Base-by-base conservation (phyloP, 2,329 filamentous ascomycete species). In the Endocalyx cinctus region DNA sequence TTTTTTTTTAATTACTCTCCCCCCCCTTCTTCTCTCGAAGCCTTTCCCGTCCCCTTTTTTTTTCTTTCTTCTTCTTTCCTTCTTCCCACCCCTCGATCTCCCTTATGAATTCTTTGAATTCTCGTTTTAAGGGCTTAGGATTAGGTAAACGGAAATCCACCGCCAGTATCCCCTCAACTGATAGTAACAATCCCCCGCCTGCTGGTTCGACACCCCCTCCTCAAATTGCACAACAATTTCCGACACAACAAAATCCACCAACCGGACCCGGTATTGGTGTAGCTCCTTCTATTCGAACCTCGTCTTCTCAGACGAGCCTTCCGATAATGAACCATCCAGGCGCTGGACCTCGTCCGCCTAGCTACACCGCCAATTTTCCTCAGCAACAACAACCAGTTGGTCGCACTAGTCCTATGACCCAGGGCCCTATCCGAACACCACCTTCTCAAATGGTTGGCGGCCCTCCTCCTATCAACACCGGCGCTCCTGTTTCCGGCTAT, bases 101-200 rank as follows among this genome's bases (percentile, higher is more conserved):
- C 64, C 69, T 65, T 71, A 84, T 85, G 81, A 84, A 77, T 74
- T 85, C 79, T 73, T 76, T 84, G 77, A 86, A 85, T 72, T 77
- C 78, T 62, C 79, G 82, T 66, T 78, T 87, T 63, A 84, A 85
- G 72, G 76, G 77, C 72, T 74, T 87, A 69, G 82, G 84, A 67
- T 84, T 86, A 72, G 82, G 82, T 67, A 86, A 84, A 76, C 81
- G 84, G 65, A 84, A 80, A 71, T 82, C 81, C 55, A 71, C 71
- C 54, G 70, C 72, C 59, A 77, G 71, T 62, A 74, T 76, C 53
- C 70, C 73, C 47, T 65, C 62, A 56, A 57, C 64, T 58, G 65
- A 72, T n/a, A n/a, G n/a, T n/a, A n/a, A n/a, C n/a, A n/a, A n/a
- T 42, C 57, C 44, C 44, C 57, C 53, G 57, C 57, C 46, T 33